Conservation (phyloP, 345 rosid species). For the Hevea brasiliensis region DNA sequence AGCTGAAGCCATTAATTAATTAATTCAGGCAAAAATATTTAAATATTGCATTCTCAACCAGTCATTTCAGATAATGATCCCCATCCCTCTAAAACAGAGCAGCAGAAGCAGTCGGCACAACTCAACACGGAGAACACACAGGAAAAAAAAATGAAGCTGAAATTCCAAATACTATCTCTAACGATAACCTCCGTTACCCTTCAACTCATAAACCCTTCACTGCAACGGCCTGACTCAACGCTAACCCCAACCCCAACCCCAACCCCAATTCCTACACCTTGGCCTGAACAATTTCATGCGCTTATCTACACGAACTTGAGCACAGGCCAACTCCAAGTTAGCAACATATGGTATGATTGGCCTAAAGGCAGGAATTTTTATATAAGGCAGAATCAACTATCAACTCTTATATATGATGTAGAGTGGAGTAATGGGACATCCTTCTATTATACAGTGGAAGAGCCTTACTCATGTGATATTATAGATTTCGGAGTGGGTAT, state of each 20-base stretch:
- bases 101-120: too few relatives aligned
- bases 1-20: too few relatives aligned
- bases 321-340: slow-evolving; percentile 20
- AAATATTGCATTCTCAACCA: too few relatives aligned
- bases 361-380: slow-evolving; percentile 37
- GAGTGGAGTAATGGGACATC: slow-evolving; percentile 49
- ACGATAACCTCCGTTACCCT: not conserved
- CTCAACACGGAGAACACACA: too few relatives aligned
- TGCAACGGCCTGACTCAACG: not conserved
- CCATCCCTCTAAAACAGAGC: too few relatives aligned
- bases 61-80: too few relatives aligned
- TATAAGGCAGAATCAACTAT: slow-evolving; percentile 36
- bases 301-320: slow-evolving; percentile 31
- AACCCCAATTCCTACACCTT: slow-evolving; percentile 27
- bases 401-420: slow-evolving; percentile 17
- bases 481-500: slow-evolving; percentile 32
- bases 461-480: slow-evolving; percentile 17
- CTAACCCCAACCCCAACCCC: too few relatives aligned
- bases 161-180: not conserved
- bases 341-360: slow-evolving; percentile 42
- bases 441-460: slow-evolving; percentile 30
- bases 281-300: slow-evolving; percentile 46
- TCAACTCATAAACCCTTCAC: slow-evolving; percentile 7
- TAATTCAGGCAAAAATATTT: too few relatives aligned
- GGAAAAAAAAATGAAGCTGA: slow-evolving; percentile 3